Evolutionary conservation across 176 grass and related monocot genomes (phyloP), one percentile per base, ranked within the genome.

Genomic region (Sorghum bicolor): DNA sequence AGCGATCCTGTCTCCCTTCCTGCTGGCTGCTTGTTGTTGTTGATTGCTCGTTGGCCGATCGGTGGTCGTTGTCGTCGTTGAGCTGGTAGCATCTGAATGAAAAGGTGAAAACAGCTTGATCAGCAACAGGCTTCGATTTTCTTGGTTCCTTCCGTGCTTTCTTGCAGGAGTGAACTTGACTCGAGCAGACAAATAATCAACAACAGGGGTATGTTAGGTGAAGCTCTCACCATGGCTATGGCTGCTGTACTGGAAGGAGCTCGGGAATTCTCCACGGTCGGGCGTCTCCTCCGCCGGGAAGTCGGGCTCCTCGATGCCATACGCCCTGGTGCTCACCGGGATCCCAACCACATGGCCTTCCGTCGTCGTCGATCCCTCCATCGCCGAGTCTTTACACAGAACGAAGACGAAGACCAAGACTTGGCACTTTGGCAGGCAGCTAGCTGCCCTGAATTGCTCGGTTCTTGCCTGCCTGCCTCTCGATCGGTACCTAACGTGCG

Each of bases 321-420:
- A 92, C 6, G 93, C 89, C 14, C 77, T 89, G 73, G 74, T 85
- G 79, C 37, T 90, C 37, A 96, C 83, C 2, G 93, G 96, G 32
- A 99, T 87, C 14, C 93, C 93, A 32, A 99, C 68, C 55, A 94
- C 96, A 83, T 94, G 91, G 0, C 84, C 93, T 83, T 41, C 26
- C 45, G 45, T 6, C 45, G 14, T 6, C 74, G 68, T 78, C 37
- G 83, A 72, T 29, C 47, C 76, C 73, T 89, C 83, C 82, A 93
- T 78, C 48, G 57, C 9, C 34, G 64, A 38, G 5, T 64, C 4
- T 1, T 26, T 39, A 16, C 57, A 14, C 53, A 2, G 52, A 1
- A 57, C 50, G 47, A 50, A 50, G 47, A 50, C 50, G 20, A 57
- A 57, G 53, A 78, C 40, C 19, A 80, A 81, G 36, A 6, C 53